A percentile compares a stretch with the other conserved stretches of the same genome.
Evolutionary conservation across 345 rosid genomes (phyloP).

Genomic region (Populus tremula): DNA sequence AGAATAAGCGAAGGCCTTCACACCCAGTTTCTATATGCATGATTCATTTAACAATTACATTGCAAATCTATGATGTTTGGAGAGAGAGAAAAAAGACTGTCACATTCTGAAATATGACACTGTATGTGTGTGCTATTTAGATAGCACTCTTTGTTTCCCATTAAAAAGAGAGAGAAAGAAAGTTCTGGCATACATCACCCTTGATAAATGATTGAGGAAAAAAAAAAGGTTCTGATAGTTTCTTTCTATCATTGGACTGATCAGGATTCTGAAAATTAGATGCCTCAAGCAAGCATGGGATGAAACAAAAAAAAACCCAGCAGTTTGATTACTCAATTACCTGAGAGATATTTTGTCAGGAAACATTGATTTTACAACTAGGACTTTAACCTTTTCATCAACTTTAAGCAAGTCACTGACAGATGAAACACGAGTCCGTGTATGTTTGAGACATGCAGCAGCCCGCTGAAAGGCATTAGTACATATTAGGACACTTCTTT

Average conservation of each 20-base stretch:
- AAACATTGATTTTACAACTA: slow-evolving; percentile 68
- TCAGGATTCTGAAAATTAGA: not conserved
- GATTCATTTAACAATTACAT: not conserved
- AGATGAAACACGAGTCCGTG: slow-evolving; percentile 46
- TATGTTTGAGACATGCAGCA: slow-evolving; percentile 87
- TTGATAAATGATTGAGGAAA: not conserved
- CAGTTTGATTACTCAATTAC: slow-evolving; percentile 33
- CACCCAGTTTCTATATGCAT: not conserved
- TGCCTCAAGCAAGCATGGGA: slow-evolving; percentile 4
- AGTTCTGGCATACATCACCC: not conserved
- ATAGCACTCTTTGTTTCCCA: too few species aligned
- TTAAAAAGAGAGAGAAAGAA: too few species aligned
- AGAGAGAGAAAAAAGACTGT: too few species aligned
- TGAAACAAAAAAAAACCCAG: not conserved
- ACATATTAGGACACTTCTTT: slow-evolving; percentile 13
- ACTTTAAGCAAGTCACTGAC: slow-evolving; percentile 63
- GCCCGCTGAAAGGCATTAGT: slow-evolving; percentile 51
- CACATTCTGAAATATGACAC: too few species aligned
- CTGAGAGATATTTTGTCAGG: slow-evolving; percentile 85
- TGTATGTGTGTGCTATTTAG: too few species aligned
- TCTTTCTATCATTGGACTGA: not conserved
- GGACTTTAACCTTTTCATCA: slow-evolving; percentile 70
- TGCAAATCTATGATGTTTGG: not conserved
- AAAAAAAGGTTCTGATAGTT: too few species aligned
- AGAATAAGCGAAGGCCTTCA: not conserved